Evolutionary conservation across 164 flowering plant genomes (phyloP), one percentile per base, ranked within the genome.

Genomic region (Liquidambar formosana): DNA sequence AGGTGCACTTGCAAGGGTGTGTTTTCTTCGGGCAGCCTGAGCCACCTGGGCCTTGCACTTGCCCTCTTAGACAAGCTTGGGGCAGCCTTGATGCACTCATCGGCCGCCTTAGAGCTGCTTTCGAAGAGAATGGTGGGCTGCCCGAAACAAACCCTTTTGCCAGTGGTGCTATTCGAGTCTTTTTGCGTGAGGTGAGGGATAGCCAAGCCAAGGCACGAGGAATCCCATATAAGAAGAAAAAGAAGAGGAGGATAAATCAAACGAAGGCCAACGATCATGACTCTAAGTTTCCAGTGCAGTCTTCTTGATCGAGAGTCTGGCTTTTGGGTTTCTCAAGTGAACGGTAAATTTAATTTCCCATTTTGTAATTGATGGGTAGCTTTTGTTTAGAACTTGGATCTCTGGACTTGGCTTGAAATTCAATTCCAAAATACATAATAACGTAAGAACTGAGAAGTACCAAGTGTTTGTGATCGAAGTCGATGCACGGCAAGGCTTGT

Each of bases 61-160:
- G 90, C 57, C 88, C 90, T 0, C 79, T 84, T 4, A 83, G 72
- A 43, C 89, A 85, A 69, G 89, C 89, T n/a, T 85, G 88, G 88
- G 88, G 88, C 6, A 85, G 88, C 76, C 79, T 85, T 0, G 88
- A 85, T 45, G 86, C 89, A 0, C 86, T 85, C 66, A 80, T 85
- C 74, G 89, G 89, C 21, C 77, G 89, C 1, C 89, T 85, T n/a
- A 49, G 89, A 21, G 89, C 89, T 19, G 89, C 89, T 3, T 85
- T 78, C 23, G 89, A 85, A 70, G 89, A 85, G 61, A 81, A 85
- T 49, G 88, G 90, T 0, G 88, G 88, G 13, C 45, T 67, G 21
- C 82, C 81, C 10, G 90, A 82, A 71, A 80, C 73, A 0, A 86
- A 86, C 78, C 90, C 90, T 1, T 86, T 86, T 61, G 90, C 85